phyloP scores from a whole-genome alignment of 768 basidiomycete genomes.

The Tulasnella sp. region DNA sequence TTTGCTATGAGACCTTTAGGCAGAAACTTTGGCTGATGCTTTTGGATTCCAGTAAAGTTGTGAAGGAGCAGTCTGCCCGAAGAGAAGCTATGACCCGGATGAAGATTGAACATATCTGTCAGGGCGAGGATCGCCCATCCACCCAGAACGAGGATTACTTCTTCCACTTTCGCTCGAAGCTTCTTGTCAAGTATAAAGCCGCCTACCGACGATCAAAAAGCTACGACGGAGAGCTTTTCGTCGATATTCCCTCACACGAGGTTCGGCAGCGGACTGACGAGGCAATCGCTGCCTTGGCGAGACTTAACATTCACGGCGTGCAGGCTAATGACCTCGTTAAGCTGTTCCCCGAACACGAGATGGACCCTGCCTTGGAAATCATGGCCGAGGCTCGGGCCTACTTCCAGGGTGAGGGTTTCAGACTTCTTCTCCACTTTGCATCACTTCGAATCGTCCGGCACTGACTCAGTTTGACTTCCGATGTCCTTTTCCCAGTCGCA shows the following conservation, averaged over 20 bases:
- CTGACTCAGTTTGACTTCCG: too few species aligned
- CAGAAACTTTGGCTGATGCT: background rate
- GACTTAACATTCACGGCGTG: conserved; percentile 26
- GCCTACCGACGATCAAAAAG: background rate
- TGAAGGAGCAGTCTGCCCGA: background rate
- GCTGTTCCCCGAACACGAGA: background rate
- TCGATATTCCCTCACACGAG: too few species aligned
- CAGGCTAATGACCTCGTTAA: conserved; percentile 14
- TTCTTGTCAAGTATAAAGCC: background rate
- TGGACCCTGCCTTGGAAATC: conserved; percentile 9
- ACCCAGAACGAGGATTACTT: conserved; percentile 10
- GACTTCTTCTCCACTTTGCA: too few species aligned
- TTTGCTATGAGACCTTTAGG: background rate
- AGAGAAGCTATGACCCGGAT: background rate
- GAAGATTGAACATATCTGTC: background rate
- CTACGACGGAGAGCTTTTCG: background rate
- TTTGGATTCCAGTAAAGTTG: background rate
- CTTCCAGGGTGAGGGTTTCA: background rate
- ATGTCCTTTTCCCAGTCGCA: conserved; percentile 35
- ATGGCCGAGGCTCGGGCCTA: conserved; percentile 13
- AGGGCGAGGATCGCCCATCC: background rate
- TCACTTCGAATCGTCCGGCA: too few species aligned
- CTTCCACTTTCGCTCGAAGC: background rate
- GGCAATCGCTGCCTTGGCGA: background rate
- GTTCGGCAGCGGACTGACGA: background rate